Evolutionary conservation across 2,329 filamentous ascomycete species (phyloP), one percentile per base, ranked within the genome.

Genomic region (Bipolaris victoriae): DNA sequence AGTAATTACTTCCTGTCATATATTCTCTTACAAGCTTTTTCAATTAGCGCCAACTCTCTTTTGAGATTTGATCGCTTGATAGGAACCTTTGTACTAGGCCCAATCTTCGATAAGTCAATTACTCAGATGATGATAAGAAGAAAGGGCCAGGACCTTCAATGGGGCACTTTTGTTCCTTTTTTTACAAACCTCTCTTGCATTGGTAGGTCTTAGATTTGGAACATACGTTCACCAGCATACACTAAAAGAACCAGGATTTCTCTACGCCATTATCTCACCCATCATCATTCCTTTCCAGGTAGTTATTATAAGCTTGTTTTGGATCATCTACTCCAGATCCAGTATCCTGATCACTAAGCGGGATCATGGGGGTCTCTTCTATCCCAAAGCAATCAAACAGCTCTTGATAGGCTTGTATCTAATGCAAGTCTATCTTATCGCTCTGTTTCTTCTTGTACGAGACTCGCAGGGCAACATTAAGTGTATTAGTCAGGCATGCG

Each of bases 1-100:
- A 62, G 60, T n/a, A 64, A 64, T 16, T 64, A 64, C 55, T 64
- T 64, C 26, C 3, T 64, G 16, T 64, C 40, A 1, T 64, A 64
- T 40, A 47, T 64, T 29, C 52, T 64, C 20, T 49, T 64, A 11
- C 35, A 64, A 20, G 55, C 37, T 11, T 37, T 64, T 9, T 64
- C 45, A 5, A 29, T 57, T 3, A 62, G 60, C 43, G 57, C 62
- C 7, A 57, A 41, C 41, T 39, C 46, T 16, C 16, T 64, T 0
- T 11, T 64, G 15, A 33, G 43, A 11, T 46, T 61, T 0, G 44
- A 62, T 39, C 6, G 18, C 10, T 24, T 64, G n/a, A 3, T 62
- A 1, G 20, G 26, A 20, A 64, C 31, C 11, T 20, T 62, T 5
- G 1, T 62, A 18, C 45, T 60, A 46, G 13, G 37, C 11, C 55